Conservation (phyloP, 805 yeast genomes). For the Barnettozyma pratensis region DNA sequence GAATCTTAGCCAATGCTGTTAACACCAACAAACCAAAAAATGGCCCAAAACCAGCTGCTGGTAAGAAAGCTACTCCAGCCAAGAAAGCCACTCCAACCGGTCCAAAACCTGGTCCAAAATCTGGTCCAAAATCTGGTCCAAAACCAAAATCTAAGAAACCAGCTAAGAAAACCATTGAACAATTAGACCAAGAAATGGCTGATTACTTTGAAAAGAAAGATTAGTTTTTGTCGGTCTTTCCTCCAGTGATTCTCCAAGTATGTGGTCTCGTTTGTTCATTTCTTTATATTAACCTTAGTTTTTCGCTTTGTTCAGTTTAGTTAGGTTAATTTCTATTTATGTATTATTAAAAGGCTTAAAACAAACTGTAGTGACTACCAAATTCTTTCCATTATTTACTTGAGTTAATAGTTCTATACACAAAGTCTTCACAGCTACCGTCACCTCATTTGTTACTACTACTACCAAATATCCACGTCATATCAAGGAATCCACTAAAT, state of each 20-base stretch:
- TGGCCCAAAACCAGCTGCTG: conserved; percentile 12
- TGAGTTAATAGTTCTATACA: neutral
- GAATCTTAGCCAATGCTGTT: conserved; percentile 53
- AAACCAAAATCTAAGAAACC: conserved; percentile 33
- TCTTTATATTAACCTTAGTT: neutral
- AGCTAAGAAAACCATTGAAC: conserved; percentile 76
- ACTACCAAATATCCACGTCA: conserved; percentile 19
- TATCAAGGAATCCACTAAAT: conserved; percentile 23
- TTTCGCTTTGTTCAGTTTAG: neutral
- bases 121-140: conserved; percentile 5
- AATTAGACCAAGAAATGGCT: conserved; percentile 96
- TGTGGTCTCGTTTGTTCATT: neutral
- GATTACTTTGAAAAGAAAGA: conserved; percentile 72
- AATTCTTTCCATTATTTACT: too few relatives aligned
- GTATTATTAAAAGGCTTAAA: neutral
- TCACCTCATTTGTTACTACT: conserved; percentile 1
- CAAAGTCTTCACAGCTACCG: too few relatives aligned
- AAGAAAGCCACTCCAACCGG: conserved; percentile 5
- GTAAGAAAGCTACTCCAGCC: conserved; percentile 13
- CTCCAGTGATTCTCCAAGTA: too few relatives aligned
- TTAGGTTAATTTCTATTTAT: neutral
- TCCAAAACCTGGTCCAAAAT: conserved; percentile 1
- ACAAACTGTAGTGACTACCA: too few relatives aligned
- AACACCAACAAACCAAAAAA: conserved; percentile 1
- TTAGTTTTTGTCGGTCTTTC: conserved; percentile 6